phyloP scores from a whole-genome alignment of 1,284 basidiomycete genomes.

The Tilletia walkeri region DNA sequence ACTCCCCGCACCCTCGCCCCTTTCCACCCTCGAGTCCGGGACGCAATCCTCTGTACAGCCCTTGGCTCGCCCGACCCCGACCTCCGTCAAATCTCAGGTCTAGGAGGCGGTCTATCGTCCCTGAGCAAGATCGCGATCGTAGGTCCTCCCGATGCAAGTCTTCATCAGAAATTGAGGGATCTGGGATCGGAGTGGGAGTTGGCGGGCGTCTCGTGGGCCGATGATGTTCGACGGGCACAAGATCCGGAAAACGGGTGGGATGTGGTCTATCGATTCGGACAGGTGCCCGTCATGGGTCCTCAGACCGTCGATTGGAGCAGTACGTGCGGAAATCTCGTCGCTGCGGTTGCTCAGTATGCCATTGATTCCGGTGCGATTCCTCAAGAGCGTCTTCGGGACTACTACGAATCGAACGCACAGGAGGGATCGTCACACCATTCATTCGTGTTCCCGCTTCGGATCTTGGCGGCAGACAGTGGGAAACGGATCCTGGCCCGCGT shows the following conservation, averaged over 20 bases:
- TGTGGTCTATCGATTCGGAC: constrained; percentile 51
- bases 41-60: constrained; percentile 64
- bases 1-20: constrained; percentile 59
- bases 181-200: constrained; percentile 20
- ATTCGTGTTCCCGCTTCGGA: constrained; percentile 29
- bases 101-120: constrained; percentile 73
- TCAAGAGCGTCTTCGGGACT: constrained; percentile 21
- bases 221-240: constrained; percentile 27
- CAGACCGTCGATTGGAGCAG: constrained; percentile 45
- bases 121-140: constrained; percentile 78
- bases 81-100: constrained; percentile 71
- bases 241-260: constrained; percentile 36
- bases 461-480: constrained; percentile 42
- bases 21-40: constrained; percentile 51
- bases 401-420: constrained; percentile 15
- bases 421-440: constrained; percentile 5
- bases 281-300: constrained; percentile 43
- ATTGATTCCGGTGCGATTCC: constrained; percentile 29
- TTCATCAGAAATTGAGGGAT: neutral
- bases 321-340: constrained; percentile 52
- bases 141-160: constrained; percentile 27
- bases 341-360: constrained; percentile 46
- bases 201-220: constrained; percentile 36
- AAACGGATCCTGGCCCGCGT: constrained; percentile 41
- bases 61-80: constrained; percentile 75